These are phyloP conservation scores for Globomyces pollinis-pini DNA, from an alignment of 192 early-diverging fungal species.

Conservation along the genomic window DNA sequence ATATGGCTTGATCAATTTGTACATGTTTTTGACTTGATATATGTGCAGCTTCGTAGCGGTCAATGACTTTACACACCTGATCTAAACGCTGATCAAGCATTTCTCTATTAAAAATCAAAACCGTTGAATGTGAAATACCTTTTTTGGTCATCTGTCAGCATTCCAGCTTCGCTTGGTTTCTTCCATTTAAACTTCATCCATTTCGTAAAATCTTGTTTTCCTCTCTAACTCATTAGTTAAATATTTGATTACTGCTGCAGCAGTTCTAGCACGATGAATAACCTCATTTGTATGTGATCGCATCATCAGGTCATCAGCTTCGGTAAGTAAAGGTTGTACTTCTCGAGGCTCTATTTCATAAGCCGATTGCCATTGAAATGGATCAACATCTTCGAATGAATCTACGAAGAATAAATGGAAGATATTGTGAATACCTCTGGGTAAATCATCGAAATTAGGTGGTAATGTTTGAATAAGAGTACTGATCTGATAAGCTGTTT, in stretches of 20 bases:
- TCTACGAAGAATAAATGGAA: not conserved
- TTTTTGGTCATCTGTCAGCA: conserved; percentile 39
- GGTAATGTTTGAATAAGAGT: conserved; percentile 22
- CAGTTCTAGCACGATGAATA: conserved; percentile 30
- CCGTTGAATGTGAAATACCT: no score
- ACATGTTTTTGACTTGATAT: conserved; percentile 23
- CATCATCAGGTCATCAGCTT: conserved; percentile 44
- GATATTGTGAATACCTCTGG: conserved; percentile 14
- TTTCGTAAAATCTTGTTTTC: conserved; percentile 45
- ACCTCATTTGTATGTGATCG: conserved; percentile 40
- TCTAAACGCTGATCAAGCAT: conserved; percentile 30
- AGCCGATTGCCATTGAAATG: not conserved
- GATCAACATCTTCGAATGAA: not conserved
- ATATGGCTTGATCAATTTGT: conserved; percentile 32
- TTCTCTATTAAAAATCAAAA: not conserved
- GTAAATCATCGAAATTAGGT: conserved; percentile 27
- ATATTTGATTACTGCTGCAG: not conserved
- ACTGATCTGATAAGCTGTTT: conserved; percentile 34
- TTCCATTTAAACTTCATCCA: conserved; percentile 46
- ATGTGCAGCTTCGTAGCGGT: conserved; percentile 30
- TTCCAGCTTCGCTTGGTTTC: conserved; percentile 12
- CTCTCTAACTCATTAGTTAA: conserved; percentile 18
- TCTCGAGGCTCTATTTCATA: conserved; percentile 12
- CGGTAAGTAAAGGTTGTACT: conserved; percentile 34
- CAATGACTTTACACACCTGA: conserved; percentile 26